Conservation (phyloP, 2,329 filamentous ascomycete genomes). For the Ascochyta lentis region DNA sequence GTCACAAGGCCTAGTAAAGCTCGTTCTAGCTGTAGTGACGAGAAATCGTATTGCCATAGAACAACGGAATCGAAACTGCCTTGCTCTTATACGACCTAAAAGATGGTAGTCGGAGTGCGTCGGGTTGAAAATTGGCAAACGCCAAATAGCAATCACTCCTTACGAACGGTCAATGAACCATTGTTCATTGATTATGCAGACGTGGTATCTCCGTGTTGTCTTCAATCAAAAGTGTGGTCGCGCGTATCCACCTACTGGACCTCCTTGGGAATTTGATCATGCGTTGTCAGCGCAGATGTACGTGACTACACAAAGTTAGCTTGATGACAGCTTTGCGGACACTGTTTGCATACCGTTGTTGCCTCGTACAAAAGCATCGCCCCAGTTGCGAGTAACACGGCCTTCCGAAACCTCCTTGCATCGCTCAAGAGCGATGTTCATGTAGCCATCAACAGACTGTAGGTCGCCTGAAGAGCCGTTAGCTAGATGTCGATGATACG, state of each 20-base stretch:
- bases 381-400: conserved; percentile 80
- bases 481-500: not conserved
- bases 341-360: conserved; percentile 78
- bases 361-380: conserved; percentile 92
- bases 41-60: not conserved
- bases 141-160: not conserved
- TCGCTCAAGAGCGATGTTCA: conserved; percentile 99
- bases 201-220: conserved; percentile 10
- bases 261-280: conserved; percentile 7
- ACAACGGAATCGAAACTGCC: not conserved
- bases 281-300: conserved; percentile 43
- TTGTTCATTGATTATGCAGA: conserved; percentile 3
- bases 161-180: not conserved
- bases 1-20: not conserved
- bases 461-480: conserved; percentile 73
- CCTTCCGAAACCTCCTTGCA: conserved; percentile 92
- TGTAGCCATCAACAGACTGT: conserved; percentile 97
- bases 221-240: not conserved
- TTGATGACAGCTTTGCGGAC: not conserved
- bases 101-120: not conserved
- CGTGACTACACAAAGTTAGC: conserved; percentile 33
- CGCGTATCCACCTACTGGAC: not conserved
- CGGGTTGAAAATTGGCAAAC: not conserved
- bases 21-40: not conserved
- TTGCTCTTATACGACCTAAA: not conserved